These are phyloP conservation scores for Vitis rotundifolia DNA, from an alignment of 164 flowering plant genomes.

Conservation along the genomic window DNA sequence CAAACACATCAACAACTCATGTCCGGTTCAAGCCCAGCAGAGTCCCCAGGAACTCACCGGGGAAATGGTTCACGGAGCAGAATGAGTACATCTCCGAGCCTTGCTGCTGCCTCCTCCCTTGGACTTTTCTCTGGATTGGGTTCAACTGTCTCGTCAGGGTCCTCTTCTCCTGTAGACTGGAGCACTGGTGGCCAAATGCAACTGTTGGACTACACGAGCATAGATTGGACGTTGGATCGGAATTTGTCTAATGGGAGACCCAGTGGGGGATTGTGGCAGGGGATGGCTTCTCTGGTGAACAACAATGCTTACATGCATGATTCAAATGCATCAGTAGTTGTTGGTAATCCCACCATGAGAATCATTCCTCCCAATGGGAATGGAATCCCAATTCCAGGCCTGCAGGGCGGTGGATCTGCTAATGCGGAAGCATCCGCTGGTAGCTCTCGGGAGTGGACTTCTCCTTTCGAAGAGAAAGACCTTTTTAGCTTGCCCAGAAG, in stretches of 20 bases:
- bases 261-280: constrained; percentile 41
- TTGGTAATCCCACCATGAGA: too few relatives aligned
- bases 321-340: too few relatives aligned
- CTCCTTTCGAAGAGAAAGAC: too few relatives aligned
- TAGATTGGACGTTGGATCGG: constrained; percentile 77
- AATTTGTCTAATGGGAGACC: constrained; percentile 27
- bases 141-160: constrained; percentile 51
- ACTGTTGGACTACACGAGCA: constrained; percentile 61
- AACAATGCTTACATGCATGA: constrained; percentile 19
- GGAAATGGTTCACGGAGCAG: constrained; percentile 21
- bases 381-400: too few relatives aligned
- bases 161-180: constrained; percentile 73
- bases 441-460: too few relatives aligned
- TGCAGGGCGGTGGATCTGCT: too few relatives aligned
- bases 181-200: constrained; percentile 45
- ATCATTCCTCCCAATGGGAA: too few relatives aligned
- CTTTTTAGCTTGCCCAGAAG: too few relatives aligned
- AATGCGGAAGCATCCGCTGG: too few relatives aligned
- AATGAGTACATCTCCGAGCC: constrained; percentile 25
- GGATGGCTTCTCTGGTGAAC: constrained; percentile 30
- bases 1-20: constrained; percentile 22
- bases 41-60: constrained; percentile 21
- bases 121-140: constrained; percentile 69
- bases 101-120: constrained; percentile 57
- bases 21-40: constrained; percentile 24